Base-by-base conservation (phyloP, 148 eudicot species). In the Mesembryanthemum crystallinum region DNA sequence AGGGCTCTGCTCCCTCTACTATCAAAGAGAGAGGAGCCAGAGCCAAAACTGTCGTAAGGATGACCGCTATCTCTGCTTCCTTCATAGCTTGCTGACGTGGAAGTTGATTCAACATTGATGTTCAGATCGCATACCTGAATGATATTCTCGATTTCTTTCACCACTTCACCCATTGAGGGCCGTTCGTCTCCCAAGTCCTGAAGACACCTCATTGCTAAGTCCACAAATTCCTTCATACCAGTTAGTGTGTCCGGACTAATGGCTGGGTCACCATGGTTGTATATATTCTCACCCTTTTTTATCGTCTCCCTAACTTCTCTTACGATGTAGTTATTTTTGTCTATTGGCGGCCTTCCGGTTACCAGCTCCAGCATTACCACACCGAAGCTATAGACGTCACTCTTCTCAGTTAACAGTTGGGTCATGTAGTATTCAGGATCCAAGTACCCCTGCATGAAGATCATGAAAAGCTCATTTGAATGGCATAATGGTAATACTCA, bases 381-480 rank as follows among this genome's bases (percentile, higher is more conserved):
- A 29, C 90, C 89, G 20, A 78, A 89, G 69, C 90, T 85, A 33
- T 89, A 89, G 8, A 87, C 86, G 49, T 87, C 92, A 58, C 90
- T 91, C 82, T 87, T 87, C 76, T 88, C 93, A 0, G 89, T 89
- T 54, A 89, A 28, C 30, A 79, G 78, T 15, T 85, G 76, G 29
- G 88, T 86, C 87, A 82, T 84, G 82, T 87, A 87, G 74, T 89
- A 89, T 72, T 89, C 93, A 57, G 90, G 90, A 84, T 89, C 93
- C 85, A 89, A 39, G 80, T 89, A 89, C 1, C 93, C 93, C 90
- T 89, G 72, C 76, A 55, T 15, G 12, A 35, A 62, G n/a, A 37
- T 54, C 74, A 37, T 12, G 79, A 20, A 18, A 21, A 54, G 21
- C 58, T 54, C 21, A 54, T 17, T 54, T 4, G 18, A 2, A 18